phyloP scores from a whole-genome alignment of 164 flowering plant species.

The Vitis cinerea region DNA sequence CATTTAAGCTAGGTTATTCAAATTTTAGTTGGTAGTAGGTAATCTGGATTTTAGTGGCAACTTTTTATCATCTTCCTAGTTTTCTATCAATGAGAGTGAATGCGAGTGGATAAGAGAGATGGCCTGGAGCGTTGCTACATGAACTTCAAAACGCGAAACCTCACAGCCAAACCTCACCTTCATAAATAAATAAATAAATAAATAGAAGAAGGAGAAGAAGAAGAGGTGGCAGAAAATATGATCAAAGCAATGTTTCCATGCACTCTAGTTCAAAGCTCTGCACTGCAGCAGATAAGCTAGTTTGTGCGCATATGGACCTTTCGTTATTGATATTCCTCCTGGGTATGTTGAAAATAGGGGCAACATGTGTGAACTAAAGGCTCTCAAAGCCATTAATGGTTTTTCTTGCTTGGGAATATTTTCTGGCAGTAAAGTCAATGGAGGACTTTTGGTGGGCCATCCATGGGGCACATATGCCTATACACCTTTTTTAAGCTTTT shows the following conservation, averaged over 20 bases:
- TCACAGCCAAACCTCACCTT: conserved; percentile 45
- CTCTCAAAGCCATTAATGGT: too few species aligned
- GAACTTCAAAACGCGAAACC: conserved; percentile 40
- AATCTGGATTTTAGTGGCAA: too few species aligned
- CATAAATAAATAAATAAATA: conserved; percentile 19
- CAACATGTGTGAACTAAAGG: conserved; percentile 34
- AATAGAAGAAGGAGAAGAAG: conserved; percentile 65
- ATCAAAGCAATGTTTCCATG: conserved; percentile 54
- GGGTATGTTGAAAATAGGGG: conserved; percentile 32
- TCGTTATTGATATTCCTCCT: conserved; percentile 17
- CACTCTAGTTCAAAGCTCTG: conserved; percentile 45
- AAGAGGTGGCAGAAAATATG: conserved; percentile 64
- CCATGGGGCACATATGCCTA: too few species aligned
- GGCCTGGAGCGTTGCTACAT: conserved; percentile 2
- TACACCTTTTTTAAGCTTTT: too few species aligned
- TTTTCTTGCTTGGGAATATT: too few species aligned
- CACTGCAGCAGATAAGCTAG: conserved; percentile 35
- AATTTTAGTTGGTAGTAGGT: too few species aligned
- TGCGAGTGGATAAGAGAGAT: too few species aligned
- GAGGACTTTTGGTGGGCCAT: too few species aligned
- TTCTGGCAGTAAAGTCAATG: too few species aligned
- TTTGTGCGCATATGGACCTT: conserved; percentile 11
- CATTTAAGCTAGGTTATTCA: too few species aligned
- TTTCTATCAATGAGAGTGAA: too few species aligned
- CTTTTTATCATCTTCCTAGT: too few species aligned